These are phyloP conservation scores for Globisporangium emineosum DNA, from an alignment of 352 stramenopile genomes.

Conservation along the genomic window DNA sequence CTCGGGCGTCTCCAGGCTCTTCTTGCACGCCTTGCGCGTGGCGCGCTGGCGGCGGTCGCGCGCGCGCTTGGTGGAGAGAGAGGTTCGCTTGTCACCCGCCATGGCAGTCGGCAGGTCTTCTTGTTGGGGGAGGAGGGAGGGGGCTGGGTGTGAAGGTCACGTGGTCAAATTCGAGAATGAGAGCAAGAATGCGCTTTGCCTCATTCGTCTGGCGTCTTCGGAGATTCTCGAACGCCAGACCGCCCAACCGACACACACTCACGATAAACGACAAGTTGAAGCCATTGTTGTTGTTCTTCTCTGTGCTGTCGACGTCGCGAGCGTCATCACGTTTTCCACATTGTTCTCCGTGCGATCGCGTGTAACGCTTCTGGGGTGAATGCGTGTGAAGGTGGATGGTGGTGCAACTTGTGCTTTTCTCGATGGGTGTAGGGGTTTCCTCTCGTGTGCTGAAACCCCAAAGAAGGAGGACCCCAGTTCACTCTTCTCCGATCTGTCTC, in stretches of 20 bases:
- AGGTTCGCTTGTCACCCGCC: slow-evolving; percentile 62
- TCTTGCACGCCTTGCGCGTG: slow-evolving; percentile 28
- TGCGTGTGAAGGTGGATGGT: background rate
- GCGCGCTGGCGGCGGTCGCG: slow-evolving; percentile 59
- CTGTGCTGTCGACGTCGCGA: slow-evolving; percentile 3
- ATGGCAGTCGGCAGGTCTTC: slow-evolving; percentile 23
- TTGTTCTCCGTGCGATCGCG: background rate
- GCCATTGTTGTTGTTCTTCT: slow-evolving; percentile 1
- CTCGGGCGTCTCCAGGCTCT: slow-evolving; percentile 25
- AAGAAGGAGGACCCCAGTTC: too few species aligned
- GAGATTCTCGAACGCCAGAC: slow-evolving; percentile 5
- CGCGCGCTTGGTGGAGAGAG: slow-evolving; percentile 59
- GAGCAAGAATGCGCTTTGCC: background rate
- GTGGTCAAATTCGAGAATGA: slow-evolving; percentile 10
- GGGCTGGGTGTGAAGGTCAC: background rate
- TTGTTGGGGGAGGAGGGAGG: background rate
- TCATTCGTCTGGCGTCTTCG: background rate
- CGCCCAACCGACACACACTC: background rate
- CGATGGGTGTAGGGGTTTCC: background rate
- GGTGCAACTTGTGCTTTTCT: background rate
- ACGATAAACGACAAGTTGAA: slow-evolving; percentile 6
- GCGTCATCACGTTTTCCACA: slow-evolving; percentile 1
- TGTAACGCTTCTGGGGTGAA: slow-evolving; percentile 1
- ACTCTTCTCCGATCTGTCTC: background rate
- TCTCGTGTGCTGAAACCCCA: background rate